phyloP scores from a whole-genome alignment of 2,329 filamentous ascomycete genomes.

The Fusarium longipes region DNA sequence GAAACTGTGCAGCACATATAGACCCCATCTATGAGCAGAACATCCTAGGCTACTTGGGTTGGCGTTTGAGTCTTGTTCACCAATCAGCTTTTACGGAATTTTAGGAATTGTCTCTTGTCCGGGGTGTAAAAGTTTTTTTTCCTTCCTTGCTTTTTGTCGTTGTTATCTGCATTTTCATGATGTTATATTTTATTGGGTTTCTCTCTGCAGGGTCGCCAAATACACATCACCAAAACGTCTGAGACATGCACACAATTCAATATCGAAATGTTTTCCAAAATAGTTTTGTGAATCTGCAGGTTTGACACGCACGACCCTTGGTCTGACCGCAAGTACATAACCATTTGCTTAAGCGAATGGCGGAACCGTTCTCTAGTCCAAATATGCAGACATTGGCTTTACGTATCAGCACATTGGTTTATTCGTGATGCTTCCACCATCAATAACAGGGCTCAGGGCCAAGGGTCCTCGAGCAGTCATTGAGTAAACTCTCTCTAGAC shows the following conservation, averaged over 20 bases:
- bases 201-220: conserved; percentile 8
- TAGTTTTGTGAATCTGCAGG: conserved; percentile 4
- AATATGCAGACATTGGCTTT: conserved; percentile 3
- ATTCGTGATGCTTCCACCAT: conserved; percentile 4
- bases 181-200: conserved; percentile 12
- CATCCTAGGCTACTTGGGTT: conserved; percentile 18
- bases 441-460: conserved; percentile 14
- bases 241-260: neutral
- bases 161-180: neutral
- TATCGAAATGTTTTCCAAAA: conserved; percentile 2
- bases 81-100: conserved; percentile 37
- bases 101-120: conserved; percentile 26
- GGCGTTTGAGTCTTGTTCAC: conserved; percentile 18
- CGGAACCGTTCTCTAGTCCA: conserved; percentile 32
- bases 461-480: conserved; percentile 29
- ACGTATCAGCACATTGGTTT: conserved; percentile 7
- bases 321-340: conserved; percentile 30
- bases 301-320: conserved; percentile 32
- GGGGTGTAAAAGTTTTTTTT: conserved; percentile 28
- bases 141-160: conserved; percentile 27
- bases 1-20: neutral
- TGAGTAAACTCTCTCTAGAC: conserved; percentile 33
- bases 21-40: conserved; percentile 25
- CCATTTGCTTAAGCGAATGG: conserved; percentile 33
- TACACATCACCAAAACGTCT: neutral